Evolutionary conservation across 1,284 basidiomycete genomes (phyloP), one percentile per base, ranked within the genome.

Genomic region (Cryptococcus amylolentus): DNA sequence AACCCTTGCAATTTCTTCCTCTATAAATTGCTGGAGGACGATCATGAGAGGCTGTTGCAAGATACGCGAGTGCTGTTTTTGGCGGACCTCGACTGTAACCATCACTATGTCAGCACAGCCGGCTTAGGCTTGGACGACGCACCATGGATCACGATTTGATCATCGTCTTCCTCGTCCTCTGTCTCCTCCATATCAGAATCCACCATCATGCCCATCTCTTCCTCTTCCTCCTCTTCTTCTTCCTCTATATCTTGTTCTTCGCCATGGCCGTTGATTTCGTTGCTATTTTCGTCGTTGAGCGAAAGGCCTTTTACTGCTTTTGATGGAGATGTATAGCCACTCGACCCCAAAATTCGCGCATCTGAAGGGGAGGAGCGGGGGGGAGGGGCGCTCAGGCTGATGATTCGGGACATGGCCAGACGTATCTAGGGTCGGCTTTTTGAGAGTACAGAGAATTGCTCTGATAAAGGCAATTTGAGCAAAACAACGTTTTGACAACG

Each of bases 11-110:
- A 85, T 82, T 8, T 83, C 82, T 4, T 82, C 80, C 20, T 74
- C 78, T 44, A 92, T 79, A 71, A 82, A 88, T 27, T 81, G 73
- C 52, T 82, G 77, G 5, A 92, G 85, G 43, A 83, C 80, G 49
- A 79, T 81, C 49, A 85, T 80, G 56, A 93, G 83, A 18, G 84
- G 84, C 58, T 89, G 88, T 71, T 86, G 85, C 5, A 87, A 83
- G 27, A 86, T 81, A 12, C 86, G 84, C 16, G 87, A 83, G 52
- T 82, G 80, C 3, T 84, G 76, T 42, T 82, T 80, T 27, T 92
- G 79, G 46, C 91, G 84, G 5, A 91, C 91, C 79, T 95, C 91
- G 68, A 94, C 91, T 94, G 31, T 40, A 28, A 26, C 9, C 31
- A 51, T 14, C 26, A 23, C 35, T 9, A 6, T 8, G 27, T 13